Evolutionary conservation across 768 basidiomycete species (phyloP).

Genomic region (Trametes cubensis): DNA sequence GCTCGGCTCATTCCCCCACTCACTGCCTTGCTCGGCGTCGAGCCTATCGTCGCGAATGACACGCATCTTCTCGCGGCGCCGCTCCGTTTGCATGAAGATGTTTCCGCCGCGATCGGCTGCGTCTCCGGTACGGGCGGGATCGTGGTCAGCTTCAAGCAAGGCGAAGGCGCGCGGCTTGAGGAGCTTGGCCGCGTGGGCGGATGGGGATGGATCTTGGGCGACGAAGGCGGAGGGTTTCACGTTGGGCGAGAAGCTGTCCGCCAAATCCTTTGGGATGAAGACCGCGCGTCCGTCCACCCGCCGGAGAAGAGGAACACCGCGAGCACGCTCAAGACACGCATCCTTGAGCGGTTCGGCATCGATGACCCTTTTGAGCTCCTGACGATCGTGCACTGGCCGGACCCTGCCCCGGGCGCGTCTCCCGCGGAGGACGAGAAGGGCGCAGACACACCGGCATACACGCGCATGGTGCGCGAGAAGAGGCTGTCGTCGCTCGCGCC

Average conservation of each 20-base stretch:
- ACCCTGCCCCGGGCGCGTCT: slow-evolving; percentile 44
- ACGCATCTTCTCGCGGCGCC: slow-evolving; percentile 85
- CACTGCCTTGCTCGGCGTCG: slow-evolving; percentile 59
- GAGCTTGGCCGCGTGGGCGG: slow-evolving; percentile 76
- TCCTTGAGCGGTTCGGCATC: slow-evolving; percentile 62
- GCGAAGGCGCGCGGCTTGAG: slow-evolving; percentile 43
- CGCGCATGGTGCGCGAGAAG: slow-evolving; percentile 59
- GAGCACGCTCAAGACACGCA: slow-evolving; percentile 44
- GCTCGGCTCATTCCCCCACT: slow-evolving; percentile 56
- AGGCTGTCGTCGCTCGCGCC: slow-evolving; percentile 75
- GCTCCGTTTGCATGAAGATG: slow-evolving; percentile 60
- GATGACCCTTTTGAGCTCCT: slow-evolving; percentile 64
- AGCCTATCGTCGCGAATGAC: slow-evolving; percentile 72
- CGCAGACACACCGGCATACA: slow-evolving; percentile 28
- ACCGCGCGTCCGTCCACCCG: slow-evolving; percentile 47
- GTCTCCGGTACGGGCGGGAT: slow-evolving; percentile 85
- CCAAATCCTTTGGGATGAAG: slow-evolving; percentile 60
- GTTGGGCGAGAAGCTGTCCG: slow-evolving; percentile 79
- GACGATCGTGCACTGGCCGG: slow-evolving; percentile 62
- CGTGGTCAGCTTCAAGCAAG: slow-evolving; percentile 57
- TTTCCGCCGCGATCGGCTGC: slow-evolving; percentile 65
- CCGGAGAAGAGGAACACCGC: slow-evolving; percentile 12
- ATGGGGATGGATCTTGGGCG: slow-evolving; percentile 85
- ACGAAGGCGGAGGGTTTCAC: slow-evolving; percentile 82
- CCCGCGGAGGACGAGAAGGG: slow-evolving; percentile 11